Conservation (phyloP, 805 yeast species). For the Starmerella floris region DNA sequence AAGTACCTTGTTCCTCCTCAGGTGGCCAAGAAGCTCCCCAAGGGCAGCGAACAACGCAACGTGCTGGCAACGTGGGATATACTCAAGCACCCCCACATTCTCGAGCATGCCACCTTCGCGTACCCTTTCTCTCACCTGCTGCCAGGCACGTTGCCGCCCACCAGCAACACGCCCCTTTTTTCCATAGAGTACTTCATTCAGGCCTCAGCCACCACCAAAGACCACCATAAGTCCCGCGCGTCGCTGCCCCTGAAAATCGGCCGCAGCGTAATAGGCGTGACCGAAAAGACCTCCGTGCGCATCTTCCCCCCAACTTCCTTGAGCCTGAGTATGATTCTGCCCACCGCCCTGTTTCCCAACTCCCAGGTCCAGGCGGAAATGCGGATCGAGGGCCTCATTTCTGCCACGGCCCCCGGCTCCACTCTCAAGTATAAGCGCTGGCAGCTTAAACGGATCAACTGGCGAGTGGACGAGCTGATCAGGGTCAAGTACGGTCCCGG, state of each 20-base stretch:
- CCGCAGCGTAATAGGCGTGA: slow-evolving; percentile 66
- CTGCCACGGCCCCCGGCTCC: slow-evolving; percentile 23
- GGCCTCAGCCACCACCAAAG: slow-evolving; percentile 32
- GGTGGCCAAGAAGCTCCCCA: slow-evolving; percentile 16
- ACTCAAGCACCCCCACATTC: slow-evolving; percentile 38
- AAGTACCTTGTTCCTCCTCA: slow-evolving; percentile 20
- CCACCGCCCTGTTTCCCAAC: slow-evolving; percentile 79
- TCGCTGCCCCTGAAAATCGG: slow-evolving; percentile 39
- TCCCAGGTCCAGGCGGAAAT: slow-evolving; percentile 75
- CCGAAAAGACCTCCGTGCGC: slow-evolving; percentile 73
- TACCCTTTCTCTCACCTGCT: slow-evolving; percentile 84
- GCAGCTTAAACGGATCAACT: slow-evolving; percentile 79
- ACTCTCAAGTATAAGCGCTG: slow-evolving; percentile 39
- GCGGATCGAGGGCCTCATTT: slow-evolving; percentile 44
- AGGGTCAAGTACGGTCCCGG: slow-evolving; percentile 10
- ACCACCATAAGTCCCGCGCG: slow-evolving; percentile 5
- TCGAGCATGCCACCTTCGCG: slow-evolving; percentile 64
- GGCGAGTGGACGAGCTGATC: slow-evolving; percentile 78
- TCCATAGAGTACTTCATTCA: slow-evolving; percentile 59
- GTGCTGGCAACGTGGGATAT: slow-evolving; percentile 85
- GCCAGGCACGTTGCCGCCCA: slow-evolving; percentile 80
- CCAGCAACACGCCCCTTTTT: slow-evolving; percentile 47
- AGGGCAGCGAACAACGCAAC: slow-evolving; percentile 24
- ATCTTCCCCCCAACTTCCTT: slow-evolving; percentile 93
- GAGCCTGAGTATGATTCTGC: slow-evolving; percentile 73